phyloP scores from a whole-genome alignment of 176 grass and related monocot species.

The Bromus sterilis region DNA sequence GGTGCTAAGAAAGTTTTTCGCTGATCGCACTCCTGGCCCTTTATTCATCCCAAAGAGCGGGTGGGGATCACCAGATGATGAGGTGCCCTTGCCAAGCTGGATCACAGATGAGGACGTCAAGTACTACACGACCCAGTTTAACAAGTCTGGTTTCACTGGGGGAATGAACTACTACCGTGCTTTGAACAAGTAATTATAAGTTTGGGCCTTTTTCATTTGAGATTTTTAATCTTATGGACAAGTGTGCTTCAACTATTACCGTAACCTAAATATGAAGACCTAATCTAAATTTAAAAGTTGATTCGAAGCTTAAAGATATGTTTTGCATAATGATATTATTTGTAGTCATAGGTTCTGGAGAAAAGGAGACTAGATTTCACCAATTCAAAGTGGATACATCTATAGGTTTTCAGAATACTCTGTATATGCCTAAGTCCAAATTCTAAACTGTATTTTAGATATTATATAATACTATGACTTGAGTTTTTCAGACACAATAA shows the following conservation, averaged over 20 bases:
- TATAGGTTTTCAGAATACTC: background rate
- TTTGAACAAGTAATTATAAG: slow-evolving; percentile 29
- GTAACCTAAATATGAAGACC: background rate
- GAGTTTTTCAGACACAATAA: background rate
- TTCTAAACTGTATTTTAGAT: background rate
- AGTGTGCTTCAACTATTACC: too few species aligned
- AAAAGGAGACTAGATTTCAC: background rate
- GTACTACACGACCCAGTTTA: slow-evolving; percentile 42
- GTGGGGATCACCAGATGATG: slow-evolving; percentile 47
- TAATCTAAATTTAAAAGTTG: background rate
- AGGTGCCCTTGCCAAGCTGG: slow-evolving; percentile 51
- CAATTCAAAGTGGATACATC: background rate
- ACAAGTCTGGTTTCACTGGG: slow-evolving; percentile 57
- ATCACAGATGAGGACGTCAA: slow-evolving; percentile 54
- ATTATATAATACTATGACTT: background rate
- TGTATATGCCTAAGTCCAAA: background rate
- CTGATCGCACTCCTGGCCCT: slow-evolving; percentile 15
- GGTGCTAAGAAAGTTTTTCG: slow-evolving; percentile 43
- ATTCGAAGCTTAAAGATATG: background rate
- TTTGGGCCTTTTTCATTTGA: background rate
- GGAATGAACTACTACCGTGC: slow-evolving; percentile 63
- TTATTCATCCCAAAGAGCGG: slow-evolving; percentile 44
- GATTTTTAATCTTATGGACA: background rate
- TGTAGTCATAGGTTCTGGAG: too few species aligned
- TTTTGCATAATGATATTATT: too few species aligned